Evolutionary conservation across 768 basidiomycete genomes (phyloP), one percentile per base, ranked within the genome.

Genomic region (Zangia roseola): DNA sequence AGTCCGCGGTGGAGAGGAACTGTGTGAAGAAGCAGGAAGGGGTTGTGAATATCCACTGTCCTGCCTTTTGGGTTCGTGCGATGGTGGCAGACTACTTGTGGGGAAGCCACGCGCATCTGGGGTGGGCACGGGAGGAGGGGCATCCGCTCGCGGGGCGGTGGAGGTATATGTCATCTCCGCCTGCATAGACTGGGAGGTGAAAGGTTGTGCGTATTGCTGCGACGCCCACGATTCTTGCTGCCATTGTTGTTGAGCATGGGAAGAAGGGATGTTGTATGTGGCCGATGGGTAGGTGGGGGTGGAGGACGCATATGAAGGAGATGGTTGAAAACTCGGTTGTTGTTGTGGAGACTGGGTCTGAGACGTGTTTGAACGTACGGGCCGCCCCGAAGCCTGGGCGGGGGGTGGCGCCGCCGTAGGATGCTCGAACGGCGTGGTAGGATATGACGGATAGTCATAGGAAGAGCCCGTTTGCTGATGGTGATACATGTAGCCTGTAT

Each of bases 361-460:
- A 39, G 69, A 61, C 44, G 70, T 57, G 51, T 53, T 55, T 28
- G 68, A 54, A 51, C 60, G 65, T 49, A 56, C 59, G 34, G 55
- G 17, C 23, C 61, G 74, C 49, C 55, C 62, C 53, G 62, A 55
- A n/a, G 59, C 52, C 48, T 61, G 71, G 55, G 65, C 45, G 47
- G 59, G 50, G 49, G 63, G 61, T 40, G 31, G 14, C 14, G 31
- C 31, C 31, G 60, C 60, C 6, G 58, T 40, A 6, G 56, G 34
- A 10, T 51, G 52, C 37, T 62, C 63, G 40, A 56, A 67, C 5
- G 67, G 54, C 8, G 68, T 50, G 24, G 60, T 56, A 23, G 61
- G 66, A 50, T 79, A 77, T 47, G 73, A 63, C 25, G 75, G 40
- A 62, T 81, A 82, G 54, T 78, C 78, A 61, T 86, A 84, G 49